Evolutionary conservation across 106 monocot genomes (phyloP).

Genomic region (Agapanthus africanus): DNA sequence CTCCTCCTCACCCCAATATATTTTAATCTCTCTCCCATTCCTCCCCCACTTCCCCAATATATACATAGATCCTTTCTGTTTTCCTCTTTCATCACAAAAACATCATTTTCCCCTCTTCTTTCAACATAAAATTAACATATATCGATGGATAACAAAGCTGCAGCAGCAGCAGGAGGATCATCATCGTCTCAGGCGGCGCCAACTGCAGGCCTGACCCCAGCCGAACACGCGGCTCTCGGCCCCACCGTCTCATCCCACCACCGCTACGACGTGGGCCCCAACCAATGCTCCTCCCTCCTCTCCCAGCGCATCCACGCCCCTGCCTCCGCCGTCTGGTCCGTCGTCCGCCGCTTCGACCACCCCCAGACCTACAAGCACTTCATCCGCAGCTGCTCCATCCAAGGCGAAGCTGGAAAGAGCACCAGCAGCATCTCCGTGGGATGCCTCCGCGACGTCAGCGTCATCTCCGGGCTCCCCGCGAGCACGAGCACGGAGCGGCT

Average conservation of each 20-base stretch:
- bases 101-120: too few relatives aligned
- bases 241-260: constrained; percentile 41
- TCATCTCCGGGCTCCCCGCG: constrained; percentile 85
- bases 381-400: constrained; percentile 56
- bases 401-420: too few relatives aligned
- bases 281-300: constrained; percentile 61
- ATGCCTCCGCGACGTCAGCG: constrained; percentile 76
- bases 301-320: constrained; percentile 53
- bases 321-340: constrained; percentile 49
- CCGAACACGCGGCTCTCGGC: constrained; percentile 28
- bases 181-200: too few relatives aligned
- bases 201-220: neutral
- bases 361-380: constrained; percentile 89
- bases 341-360: constrained; percentile 67
- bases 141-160: too few relatives aligned
- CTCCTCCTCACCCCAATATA: too few relatives aligned
- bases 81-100: too few relatives aligned
- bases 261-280: constrained; percentile 26
- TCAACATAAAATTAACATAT: too few relatives aligned
- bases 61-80: too few relatives aligned
- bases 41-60: too few relatives aligned
- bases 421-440: constrained; percentile 39
- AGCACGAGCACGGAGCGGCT: constrained; percentile 75
- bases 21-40: too few relatives aligned
- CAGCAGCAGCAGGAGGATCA: too few relatives aligned